Base-by-base conservation (phyloP, 345 rosid genomes). In the Noccaea bulbosa region DNA sequence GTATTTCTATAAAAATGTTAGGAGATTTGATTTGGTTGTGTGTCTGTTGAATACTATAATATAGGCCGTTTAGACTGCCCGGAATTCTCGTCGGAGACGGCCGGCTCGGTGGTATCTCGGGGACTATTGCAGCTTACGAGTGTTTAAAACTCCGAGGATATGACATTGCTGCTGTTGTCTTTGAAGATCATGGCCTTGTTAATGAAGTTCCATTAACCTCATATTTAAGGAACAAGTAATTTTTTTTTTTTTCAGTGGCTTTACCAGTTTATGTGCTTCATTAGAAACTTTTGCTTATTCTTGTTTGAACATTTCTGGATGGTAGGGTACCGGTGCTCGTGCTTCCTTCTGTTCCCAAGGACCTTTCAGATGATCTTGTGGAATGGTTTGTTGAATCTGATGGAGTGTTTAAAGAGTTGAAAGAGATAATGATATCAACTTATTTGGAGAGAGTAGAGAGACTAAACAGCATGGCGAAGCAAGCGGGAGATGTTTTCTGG, bases 11-110 rank as follows among this genome's bases (percentile, higher is more conserved):
- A 3, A 35, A 49, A 35, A 20, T 52, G 16, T 50, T 55, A 33
- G 27, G 46, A 40, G 47, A 41, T 63, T 0, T 38, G 9, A 43
- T 44, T 46, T 54, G 46, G 38, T 44, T 20, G 22, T 20, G 22
- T 20, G 2, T 20, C 2, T 20, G 2, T 20, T 20, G 22, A 20
- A 20, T 20, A 20, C 22, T 20, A 20, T 20, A 20, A 20, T 64
- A 7, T 81, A 94, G 99, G 87, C 97, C 92, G 59, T 86, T 91
- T 59, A 88, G 96, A 53, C 78, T 94, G 38, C 99, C 99, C n/a
- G 86, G 91, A 58, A 73, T 91, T 83, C 92, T 91, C 32, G 90
- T 94, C 16, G 99, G 99, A 70, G 99, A 94, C 80, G 99, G 99
- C 43, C 79, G 85, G 69, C 83, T 94, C 5, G 98, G 98, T 74